A percentile compares a stretch with the other conserved stretches of the same genome.
Evolutionary conservation across 2,329 filamentous ascomycete species (phyloP).

Genomic region (Neonectria sp.): DNA sequence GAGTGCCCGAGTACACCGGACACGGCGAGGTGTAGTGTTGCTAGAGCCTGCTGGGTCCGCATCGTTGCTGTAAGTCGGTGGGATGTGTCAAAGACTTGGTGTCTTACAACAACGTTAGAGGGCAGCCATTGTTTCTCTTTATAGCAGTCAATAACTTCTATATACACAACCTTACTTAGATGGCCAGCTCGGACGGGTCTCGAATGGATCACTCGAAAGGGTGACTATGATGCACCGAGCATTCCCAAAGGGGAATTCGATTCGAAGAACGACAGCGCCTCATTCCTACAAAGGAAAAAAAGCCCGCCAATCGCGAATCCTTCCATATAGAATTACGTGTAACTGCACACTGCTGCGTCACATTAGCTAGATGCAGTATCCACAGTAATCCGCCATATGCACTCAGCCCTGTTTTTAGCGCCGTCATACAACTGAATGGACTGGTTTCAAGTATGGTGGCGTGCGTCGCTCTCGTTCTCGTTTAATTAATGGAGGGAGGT

Average conservation of each 20-base stretch:
- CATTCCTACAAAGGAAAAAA: neutral
- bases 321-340: neutral
- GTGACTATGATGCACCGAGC: neutral
- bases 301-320: neutral
- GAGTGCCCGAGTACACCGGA: neutral
- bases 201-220: neutral
- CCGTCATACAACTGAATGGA: neutral
- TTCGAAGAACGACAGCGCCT: neutral
- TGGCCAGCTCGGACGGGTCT: neutral
- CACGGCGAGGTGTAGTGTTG: neutral
- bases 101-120: neutral
- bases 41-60: neutral
- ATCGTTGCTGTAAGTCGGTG: neutral
- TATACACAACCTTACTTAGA: neutral
- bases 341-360: neutral
- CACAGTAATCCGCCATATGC: neutral
- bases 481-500: neutral
- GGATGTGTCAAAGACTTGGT: neutral
- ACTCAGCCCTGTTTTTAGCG: slow-evolving; percentile 4
- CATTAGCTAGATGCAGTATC: neutral
- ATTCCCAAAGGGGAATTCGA: neutral
- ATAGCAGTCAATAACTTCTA: neutral
- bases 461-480: neutral
- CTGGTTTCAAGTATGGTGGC: neutral
- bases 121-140: neutral